phyloP scores from a whole-genome alignment of 179 eudicot species.

The Spergularia azorica region DNA sequence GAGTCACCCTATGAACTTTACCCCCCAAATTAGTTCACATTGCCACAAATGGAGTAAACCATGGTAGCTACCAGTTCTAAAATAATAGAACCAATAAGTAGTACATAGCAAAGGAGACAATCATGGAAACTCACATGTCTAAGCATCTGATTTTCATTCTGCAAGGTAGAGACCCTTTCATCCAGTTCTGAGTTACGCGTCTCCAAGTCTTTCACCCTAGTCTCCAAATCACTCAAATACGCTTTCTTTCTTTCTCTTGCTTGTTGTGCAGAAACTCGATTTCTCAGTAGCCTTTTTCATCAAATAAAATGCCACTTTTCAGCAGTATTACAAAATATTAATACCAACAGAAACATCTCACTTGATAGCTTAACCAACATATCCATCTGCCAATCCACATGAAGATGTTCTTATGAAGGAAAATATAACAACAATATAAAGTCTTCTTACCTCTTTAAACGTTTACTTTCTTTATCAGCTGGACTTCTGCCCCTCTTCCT shows the following conservation, averaged over 20 bases:
- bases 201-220: constrained; percentile 75
- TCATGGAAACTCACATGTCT: constrained; percentile 62
- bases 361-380: not conserved
- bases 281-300: constrained; percentile 75
- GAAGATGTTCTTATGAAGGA: not conserved
- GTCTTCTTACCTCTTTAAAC: constrained; percentile 61
- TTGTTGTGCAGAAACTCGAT: constrained; percentile 97
- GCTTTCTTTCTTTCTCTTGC: constrained; percentile 99
- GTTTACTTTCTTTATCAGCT: constrained; percentile 84
- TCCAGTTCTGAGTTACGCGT: constrained; percentile 84
- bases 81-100: not conserved
- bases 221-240: constrained; percentile 74
- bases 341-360: not conserved
- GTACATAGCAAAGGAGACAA: not conserved
- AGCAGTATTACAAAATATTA: not conserved
- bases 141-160: constrained; percentile 97
- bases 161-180: constrained; percentile 83
- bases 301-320: not conserved
- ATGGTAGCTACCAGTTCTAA: not conserved
- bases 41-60: not conserved
- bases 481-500: constrained; percentile 82
- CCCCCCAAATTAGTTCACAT: too few relatives aligned
- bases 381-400: not conserved
- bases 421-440: not conserved
- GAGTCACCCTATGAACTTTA: too few relatives aligned